Conservation (phyloP, 305 asterid species). For the Fraxinus sp. region DNA sequence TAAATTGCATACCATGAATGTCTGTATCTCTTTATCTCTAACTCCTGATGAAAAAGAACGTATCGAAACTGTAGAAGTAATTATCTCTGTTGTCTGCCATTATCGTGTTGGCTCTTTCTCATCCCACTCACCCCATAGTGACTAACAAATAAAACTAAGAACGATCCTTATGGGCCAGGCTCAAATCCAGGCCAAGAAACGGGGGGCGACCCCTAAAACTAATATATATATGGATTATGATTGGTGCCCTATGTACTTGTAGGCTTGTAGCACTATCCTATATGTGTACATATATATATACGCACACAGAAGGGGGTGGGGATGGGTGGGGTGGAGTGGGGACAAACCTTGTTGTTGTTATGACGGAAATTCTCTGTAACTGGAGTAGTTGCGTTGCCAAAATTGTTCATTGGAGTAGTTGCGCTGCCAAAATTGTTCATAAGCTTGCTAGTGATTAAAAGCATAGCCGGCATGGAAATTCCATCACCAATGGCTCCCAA, state of each 20-base stretch:
- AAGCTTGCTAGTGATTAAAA: conserved; percentile 64
- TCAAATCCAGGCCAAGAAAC: no score
- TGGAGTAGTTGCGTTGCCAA: conserved; percentile 41
- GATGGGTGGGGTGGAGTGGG: background rate
- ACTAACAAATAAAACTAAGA: no score
- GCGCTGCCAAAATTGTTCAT: conserved; percentile 68
- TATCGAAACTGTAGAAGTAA: background rate
- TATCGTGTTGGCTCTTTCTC: background rate
- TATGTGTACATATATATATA: no score
- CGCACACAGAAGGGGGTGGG: no score
- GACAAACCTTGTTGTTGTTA: conserved; percentile 57
- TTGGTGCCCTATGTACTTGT: no score
- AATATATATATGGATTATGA: no score
- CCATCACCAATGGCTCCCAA: conserved; percentile 78
- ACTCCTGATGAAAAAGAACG: background rate
- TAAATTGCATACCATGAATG: background rate
- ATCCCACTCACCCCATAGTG: background rate
- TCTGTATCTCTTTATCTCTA: no score
- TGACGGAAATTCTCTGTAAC: conserved; percentile 35
- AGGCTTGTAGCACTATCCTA: no score
- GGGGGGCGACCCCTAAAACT: no score
- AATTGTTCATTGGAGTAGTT: conserved; percentile 45
- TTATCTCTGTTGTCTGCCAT: background rate
- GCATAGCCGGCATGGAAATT: conserved; percentile 66
- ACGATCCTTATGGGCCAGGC: no score